Base-by-base conservation (phyloP, 306 rosid genomes). In the Leucaena leucocephala region DNA sequence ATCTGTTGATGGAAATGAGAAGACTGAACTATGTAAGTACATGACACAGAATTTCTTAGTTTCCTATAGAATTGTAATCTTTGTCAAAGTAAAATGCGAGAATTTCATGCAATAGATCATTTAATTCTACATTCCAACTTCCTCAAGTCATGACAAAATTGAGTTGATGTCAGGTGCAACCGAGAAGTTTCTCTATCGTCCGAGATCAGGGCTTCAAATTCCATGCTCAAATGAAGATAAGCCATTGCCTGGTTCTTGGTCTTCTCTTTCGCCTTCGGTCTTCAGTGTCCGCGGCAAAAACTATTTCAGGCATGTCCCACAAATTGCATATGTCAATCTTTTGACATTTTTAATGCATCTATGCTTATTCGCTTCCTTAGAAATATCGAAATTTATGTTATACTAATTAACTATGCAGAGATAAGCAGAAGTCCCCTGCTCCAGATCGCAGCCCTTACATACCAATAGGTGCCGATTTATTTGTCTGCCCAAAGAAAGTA, bases 381-480 rank as follows among this genome's bases (percentile, higher is more conserved):
- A 45, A 27, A 52, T 58, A 45, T 68, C 44, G 42, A 68, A 4
- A 34, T 27, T 52, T 81, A 33, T 59, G 59, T 79, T 19, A 65
- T 64, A 19, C 61, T 34, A 33, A 46, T 78, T 21, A 38, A 52
- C 54, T 39, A 57, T 85, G 80, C 86, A 91, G 96, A 78, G 90
- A 90, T 83, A 90, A 87, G 72, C 86, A 81, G 62, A 92, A 92
- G 80, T 73, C 76, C 75, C 86, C 90, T 45, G 95, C 97, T 70
- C 68, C 93, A 84, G 59, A 80, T 72, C 78, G 2, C 80, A 84
- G 88, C 76, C 88, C 97, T 13, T 92, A 92, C 9, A 75, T 77
- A 34, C 97, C 97, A 6, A 68, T 90, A 36, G 93, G 97, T 19
- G 89, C 86, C 27, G 97, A 92, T 85, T 76, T 92, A 78, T 92